Base-by-base conservation (phyloP, 2,329 filamentous ascomycete genomes). In the Graphilbum sp. region DNA sequence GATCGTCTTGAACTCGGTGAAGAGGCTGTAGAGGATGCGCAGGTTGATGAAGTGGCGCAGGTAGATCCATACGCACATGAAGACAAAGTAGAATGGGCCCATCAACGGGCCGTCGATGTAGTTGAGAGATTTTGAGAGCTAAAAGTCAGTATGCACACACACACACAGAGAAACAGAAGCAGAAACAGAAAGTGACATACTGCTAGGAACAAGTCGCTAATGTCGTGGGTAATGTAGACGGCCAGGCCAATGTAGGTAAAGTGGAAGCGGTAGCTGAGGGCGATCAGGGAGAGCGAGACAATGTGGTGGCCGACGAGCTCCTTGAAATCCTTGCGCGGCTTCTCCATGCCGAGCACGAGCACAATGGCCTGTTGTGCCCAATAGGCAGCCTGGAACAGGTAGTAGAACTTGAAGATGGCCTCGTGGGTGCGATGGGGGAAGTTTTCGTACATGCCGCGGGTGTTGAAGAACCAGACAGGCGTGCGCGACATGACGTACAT, bases 401-500 rank as follows among this genome's bases (percentile, higher is more conserved):
- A 96, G 63, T 95, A 96, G 43, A 88, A 85, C 66, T 96, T 96
- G 72, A 95, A 86, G 30, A 70, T 50, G 41, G 67, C 82, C 45
- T 82, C 78, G 54, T 92, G 85, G 21, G 79, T 78, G 50, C 72
- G 70, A 59, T 95, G 87, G 5, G 87, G 87, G 57, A 85, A 94
- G 16, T 65, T 67, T 57, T 88, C 83, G 59, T 92, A 95, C 83
- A 95, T 93, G 56, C 75, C 84, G 21, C 64, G 66, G 2, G 83
- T 90, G 62, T 92, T 87, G 69, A 93, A 95, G 59, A 93, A 95
- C 88, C 86, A 95, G 32, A 95, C 75, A 8, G 86, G 79, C n/a
- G 84, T 88, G 45, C 72, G 69, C 52, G 72, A 80, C 87, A 96
- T 95, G 54, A 95, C 82, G 54, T 80, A 95, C 51, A 95, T 58